Base-by-base conservation (phyloP, 257 asterid genomes). In the Avicennia marina region DNA sequence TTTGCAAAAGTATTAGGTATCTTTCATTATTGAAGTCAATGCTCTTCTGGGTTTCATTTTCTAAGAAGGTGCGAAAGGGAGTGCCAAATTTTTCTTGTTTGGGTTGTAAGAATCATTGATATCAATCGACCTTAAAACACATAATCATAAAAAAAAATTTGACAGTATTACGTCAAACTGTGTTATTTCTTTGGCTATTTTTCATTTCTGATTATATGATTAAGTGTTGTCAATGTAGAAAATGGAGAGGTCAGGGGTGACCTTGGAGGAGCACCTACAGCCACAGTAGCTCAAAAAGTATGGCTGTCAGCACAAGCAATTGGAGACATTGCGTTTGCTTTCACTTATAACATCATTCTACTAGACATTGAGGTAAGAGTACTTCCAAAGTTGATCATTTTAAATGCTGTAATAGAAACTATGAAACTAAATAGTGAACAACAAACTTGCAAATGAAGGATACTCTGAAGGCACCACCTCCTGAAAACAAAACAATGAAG, bases 281-380 rank as follows among this genome's bases (percentile, higher is more conserved):
- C 87, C 38, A 64, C 49, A 62, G 45, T 65, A 22, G 68, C 65
- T 22, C 62, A 79, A 40, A 89, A 79, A 72, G 67, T 80, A 20
- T 81, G 94, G 97, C 52, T 71, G n/a, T 63, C 79, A 41, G 69
- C 77, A 57, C 82, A 86, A 64, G 94, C 95, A 17, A 67, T 86
- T 22, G 96, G 95, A 53, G 73, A 79, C 53, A 75, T 89, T 62
- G 96, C 94, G 10, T 89, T 86, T 76, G 79, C 97, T 44, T 89
- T 75, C 63, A 84, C 89, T 19, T 89, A 72, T 66, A 72, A 86
- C 60, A 53, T 63, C 50, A 66, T 83, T 56, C 72, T 79, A 60
- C 78, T 85, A 20, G 77, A 81, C 51, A 75, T 89, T 42, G 90
- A 88, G 93, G 96, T 84, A 52, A 56, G 45, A 27, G 15, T 2